phyloP scores from a whole-genome alignment of 768 basidiomycete species.

The Leucogyrophana mollusca region DNA sequence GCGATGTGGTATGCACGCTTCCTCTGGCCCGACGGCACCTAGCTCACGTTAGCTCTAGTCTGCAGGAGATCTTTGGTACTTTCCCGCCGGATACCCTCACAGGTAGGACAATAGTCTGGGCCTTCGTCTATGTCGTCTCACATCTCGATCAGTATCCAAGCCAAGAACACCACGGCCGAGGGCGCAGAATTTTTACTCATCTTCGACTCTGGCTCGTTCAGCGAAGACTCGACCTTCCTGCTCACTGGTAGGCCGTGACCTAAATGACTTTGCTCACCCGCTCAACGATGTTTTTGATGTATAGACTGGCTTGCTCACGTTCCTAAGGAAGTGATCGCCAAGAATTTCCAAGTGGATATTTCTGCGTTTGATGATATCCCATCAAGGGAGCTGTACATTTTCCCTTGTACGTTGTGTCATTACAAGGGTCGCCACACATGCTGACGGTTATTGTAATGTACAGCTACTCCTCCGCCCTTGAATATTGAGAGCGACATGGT shows the following conservation, averaged over 20 bases:
- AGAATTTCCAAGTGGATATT: conserved; percentile 55
- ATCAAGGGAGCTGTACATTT: conserved; percentile 53
- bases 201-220: conserved; percentile 43
- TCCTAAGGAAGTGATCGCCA: conserved; percentile 56
- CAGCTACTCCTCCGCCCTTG: conserved; percentile 41
- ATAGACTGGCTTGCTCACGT: conserved; percentile 69
- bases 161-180: conserved; percentile 42
- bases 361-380: conserved; percentile 57
- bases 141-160: conserved; percentile 40
- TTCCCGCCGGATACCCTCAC: conserved; percentile 57
- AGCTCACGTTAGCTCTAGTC: conserved; percentile 23
- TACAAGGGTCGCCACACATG: not conserved
- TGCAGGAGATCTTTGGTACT: conserved; percentile 56
- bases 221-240: conserved; percentile 59
- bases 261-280: no score
- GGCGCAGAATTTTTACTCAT: conserved; percentile 55
- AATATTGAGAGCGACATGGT: conserved; percentile 43
- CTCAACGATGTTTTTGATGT: not conserved
- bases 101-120: conserved; percentile 6
- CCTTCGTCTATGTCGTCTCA: not conserved
- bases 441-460: conserved; percentile 1
- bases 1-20: conserved; percentile 44
- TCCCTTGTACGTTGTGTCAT: conserved; percentile 34
- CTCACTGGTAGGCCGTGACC: conserved; percentile 23
- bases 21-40: not conserved